phyloP scores from a whole-genome alignment of 345 rosid species.

The Gossypioides kirkii region DNA sequence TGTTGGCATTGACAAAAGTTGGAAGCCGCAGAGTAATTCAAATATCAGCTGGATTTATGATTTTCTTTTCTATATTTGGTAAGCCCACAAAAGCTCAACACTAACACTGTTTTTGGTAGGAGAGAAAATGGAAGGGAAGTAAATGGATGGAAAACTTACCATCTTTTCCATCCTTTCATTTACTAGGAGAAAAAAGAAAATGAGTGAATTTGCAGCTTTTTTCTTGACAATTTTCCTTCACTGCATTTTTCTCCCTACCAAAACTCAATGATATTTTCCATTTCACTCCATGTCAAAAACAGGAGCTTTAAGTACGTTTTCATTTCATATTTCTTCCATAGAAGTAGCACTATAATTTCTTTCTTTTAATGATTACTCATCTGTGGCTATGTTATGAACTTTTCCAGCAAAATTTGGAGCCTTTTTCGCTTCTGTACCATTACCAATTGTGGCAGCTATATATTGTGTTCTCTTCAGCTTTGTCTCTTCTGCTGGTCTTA shows the following conservation, averaged over 20 bases:
- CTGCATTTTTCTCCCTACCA: conserved; percentile 23
- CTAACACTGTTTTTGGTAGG: conserved; percentile 42
- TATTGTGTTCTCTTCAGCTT: conserved; percentile 55
- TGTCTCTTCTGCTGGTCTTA: conserved; percentile 49
- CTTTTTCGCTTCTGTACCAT: conserved; percentile 60
- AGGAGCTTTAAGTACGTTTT: not conserved
- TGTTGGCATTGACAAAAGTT: conserved; percentile 63
- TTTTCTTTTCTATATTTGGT: conserved; percentile 73
- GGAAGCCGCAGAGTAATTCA: conserved; percentile 79
- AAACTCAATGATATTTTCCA: conserved; percentile 51
- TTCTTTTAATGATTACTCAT: not conserved
- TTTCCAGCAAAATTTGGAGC: conserved; percentile 63
- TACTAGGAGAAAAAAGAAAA: no score
- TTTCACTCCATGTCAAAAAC: not conserved
- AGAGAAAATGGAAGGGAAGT: not conserved
- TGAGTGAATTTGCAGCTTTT: no score
- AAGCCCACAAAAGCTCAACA: not conserved
- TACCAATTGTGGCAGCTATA: conserved; percentile 50
- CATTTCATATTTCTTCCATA: not conserved
- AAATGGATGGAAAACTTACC: no score
- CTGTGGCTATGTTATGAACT: not conserved
- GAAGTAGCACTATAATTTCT: not conserved
- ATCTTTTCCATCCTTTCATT: no score
- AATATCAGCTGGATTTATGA: conserved; percentile 70
- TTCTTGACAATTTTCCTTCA: no score